Percentiles rank a stretch among this genome's conserved stretches.
Evolutionary conservation across 805 yeast genomes (phyloP).

Genomic region (Torulaspora delbrueckii): DNA sequence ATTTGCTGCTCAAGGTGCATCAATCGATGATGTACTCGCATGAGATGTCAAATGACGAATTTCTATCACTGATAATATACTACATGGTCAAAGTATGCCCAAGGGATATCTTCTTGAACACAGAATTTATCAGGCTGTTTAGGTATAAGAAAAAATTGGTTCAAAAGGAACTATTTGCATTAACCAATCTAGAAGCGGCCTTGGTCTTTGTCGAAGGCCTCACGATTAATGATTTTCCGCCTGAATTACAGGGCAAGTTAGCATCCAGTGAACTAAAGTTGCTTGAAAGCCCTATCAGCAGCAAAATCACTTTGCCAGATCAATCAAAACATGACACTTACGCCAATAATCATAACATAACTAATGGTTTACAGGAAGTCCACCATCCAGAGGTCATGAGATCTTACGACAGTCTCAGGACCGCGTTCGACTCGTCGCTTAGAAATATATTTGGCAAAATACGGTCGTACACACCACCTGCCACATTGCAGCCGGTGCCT

Average conservation of each 20-base stretch:
- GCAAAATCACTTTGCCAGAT: conserved; percentile 20
- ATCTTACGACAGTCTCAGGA: conserved; percentile 29
- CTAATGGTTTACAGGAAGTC: conserved; percentile 2
- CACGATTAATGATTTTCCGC: conserved; percentile 24
- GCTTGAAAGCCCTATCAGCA: conserved; percentile 21
- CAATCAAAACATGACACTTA: not conserved
- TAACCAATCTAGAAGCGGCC: conserved; percentile 35
- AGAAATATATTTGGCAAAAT: conserved; percentile 31
- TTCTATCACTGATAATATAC: conserved; percentile 30
- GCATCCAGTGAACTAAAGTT: conserved; percentile 12
- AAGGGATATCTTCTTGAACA: conserved; percentile 26
- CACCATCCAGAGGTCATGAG: conserved; percentile 18
- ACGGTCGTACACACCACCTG: conserved; percentile 32
- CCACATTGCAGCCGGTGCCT: conserved; percentile 14
- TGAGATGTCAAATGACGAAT: conserved; percentile 32
- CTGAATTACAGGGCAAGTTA: conserved; percentile 18
- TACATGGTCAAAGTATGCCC: conserved; percentile 25
- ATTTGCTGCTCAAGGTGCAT: conserved; percentile 27
- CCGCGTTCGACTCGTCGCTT: conserved; percentile 30
- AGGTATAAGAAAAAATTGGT: conserved; percentile 33
- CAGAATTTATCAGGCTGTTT: conserved; percentile 31
- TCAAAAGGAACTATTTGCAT: conserved; percentile 32
- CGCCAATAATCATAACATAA: not conserved
- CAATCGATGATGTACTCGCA: conserved; percentile 25
- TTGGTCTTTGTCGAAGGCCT: conserved; percentile 32